Conservation (phyloP, 2,329 filamentous ascomycete genomes). For the Pyricularia pennisetigena region DNA sequence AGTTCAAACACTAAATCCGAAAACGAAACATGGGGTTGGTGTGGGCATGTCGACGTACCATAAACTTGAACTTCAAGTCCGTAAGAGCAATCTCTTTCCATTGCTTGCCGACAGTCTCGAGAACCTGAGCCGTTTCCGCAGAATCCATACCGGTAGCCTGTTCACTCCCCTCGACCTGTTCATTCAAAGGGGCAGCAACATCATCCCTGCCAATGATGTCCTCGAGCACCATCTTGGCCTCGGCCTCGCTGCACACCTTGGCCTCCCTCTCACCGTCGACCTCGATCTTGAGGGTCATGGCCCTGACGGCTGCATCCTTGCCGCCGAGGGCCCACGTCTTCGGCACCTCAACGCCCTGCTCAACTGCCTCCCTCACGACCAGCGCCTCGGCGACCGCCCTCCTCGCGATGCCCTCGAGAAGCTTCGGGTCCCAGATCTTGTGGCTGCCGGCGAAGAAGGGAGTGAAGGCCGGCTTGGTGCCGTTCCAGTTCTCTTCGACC, state of each 20-base stretch:
- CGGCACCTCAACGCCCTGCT: constrained; percentile 9
- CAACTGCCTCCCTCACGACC: constrained; percentile 27
- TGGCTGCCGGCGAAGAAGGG: constrained; percentile 13
- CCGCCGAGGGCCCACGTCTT: constrained; percentile 23
- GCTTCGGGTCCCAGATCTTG: constrained; percentile 29
- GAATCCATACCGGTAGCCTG: constrained; percentile 13
- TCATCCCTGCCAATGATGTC: constrained; percentile 3
- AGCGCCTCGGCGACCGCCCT: constrained; percentile 43
- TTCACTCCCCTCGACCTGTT: constrained; percentile 12
- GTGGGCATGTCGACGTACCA: constrained; percentile 41
- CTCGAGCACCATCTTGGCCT: constrained; percentile 13
- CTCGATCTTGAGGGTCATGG: constrained; percentile 26
- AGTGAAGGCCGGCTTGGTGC: constrained; percentile 32
- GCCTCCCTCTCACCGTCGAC: constrained; percentile 28
- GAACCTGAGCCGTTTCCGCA: constrained; percentile 30
- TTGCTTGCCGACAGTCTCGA: constrained; percentile 36
- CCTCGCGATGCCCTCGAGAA: constrained; percentile 38
- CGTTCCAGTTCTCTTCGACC: constrained; percentile 38
- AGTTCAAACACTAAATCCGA: background rate
- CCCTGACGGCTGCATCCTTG: constrained; percentile 20
- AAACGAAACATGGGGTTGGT: background rate
- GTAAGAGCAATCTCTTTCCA: constrained; percentile 51
- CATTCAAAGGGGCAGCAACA: constrained; percentile 1
- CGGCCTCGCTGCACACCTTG: constrained; percentile 21
- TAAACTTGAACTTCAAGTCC: constrained; percentile 58